A percentile compares a stretch with the other conserved stretches of the same genome.
Evolutionary conservation across 225 moss, liverwort and hornwort genomes (phyloP).

Genomic region (Pleurozium schreberi): DNA sequence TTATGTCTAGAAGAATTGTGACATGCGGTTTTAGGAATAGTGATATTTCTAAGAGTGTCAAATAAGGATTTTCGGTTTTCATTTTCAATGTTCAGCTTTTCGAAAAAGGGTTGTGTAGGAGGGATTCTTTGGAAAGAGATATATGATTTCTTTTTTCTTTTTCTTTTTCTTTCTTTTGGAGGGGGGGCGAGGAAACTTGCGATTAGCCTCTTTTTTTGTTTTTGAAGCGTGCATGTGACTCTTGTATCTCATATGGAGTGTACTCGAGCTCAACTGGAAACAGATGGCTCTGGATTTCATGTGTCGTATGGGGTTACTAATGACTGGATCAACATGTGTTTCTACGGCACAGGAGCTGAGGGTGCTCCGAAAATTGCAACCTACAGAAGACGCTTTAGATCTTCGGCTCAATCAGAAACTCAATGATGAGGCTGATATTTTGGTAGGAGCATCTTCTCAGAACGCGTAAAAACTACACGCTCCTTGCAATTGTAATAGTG

Average conservation of each 20-base stretch:
- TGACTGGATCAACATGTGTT: background rate
- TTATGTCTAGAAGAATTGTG: background rate
- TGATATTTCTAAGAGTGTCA: background rate
- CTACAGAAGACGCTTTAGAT: constrained; percentile 67
- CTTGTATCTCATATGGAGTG: background rate
- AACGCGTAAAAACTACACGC: background rate
- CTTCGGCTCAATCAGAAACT: constrained; percentile 46
- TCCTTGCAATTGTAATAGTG: background rate
- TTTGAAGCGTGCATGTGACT: background rate
- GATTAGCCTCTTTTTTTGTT: background rate
- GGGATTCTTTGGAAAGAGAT: background rate
- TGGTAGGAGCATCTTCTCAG: constrained; percentile 16
- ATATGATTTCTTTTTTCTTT: too few relatives aligned
- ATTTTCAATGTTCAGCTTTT: background rate
- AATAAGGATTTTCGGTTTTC: background rate
- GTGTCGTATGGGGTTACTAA: background rate
- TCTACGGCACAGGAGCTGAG: constrained; percentile 47
- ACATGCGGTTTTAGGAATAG: background rate
- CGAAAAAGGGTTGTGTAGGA: background rate
- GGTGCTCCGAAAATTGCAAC: constrained; percentile 67
- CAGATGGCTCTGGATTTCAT: background rate
- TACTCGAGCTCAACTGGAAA: background rate
- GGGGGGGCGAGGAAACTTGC: background rate
- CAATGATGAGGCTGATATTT: constrained; percentile 35
- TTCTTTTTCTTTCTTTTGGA: too few relatives aligned